A percentile compares a stretch with the other conserved stretches of the same genome.
Evolutionary conservation across 2,329 filamentous ascomycete genomes (phyloP).

Genomic region (Davidsoniella australis): DNA sequence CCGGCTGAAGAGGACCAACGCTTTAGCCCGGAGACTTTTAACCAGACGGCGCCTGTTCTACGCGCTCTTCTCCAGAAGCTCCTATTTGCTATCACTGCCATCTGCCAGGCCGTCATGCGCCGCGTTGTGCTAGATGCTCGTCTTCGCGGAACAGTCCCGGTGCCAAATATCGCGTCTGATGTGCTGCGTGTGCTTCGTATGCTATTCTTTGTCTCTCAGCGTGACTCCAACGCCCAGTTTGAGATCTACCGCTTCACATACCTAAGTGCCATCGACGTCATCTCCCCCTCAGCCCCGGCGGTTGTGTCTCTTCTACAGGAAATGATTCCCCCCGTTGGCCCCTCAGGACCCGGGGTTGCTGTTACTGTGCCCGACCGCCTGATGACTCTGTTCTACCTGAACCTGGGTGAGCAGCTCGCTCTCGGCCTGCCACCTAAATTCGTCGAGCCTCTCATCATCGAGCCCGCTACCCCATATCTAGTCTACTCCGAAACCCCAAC

Average conservation of each 20-base stretch:
- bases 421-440: conserved; percentile 41
- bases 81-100: conserved; percentile 57
- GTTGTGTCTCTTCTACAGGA: conserved; percentile 49
- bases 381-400: conserved; percentile 78
- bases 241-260: conserved; percentile 76
- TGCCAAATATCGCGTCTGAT: conserved; percentile 51
- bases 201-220: conserved; percentile 65
- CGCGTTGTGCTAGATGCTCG: conserved; percentile 37
- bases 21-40: conserved; percentile 47
- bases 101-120: conserved; percentile 57
- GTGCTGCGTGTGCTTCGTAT: conserved; percentile 59
- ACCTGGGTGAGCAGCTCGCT: conserved; percentile 69
- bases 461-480: conserved; percentile 60
- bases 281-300: conserved; percentile 51
- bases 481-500: conserved; percentile 27
- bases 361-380: conserved; percentile 34
- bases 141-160: conserved; percentile 24
- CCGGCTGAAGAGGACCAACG: conserved; percentile 43
- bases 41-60: conserved; percentile 50
- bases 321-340: conserved; percentile 40
- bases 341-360: conserved; percentile 24
- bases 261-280: conserved; percentile 63
- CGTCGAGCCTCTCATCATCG: conserved; percentile 57
- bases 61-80: conserved; percentile 62
- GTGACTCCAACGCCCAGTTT: conserved; percentile 56